A percentile compares a stretch with the other conserved stretches of the same genome.
phyloP scores from a whole-genome alignment of 1,284 basidiomycete genomes.

The Serendipita sp. region DNA sequence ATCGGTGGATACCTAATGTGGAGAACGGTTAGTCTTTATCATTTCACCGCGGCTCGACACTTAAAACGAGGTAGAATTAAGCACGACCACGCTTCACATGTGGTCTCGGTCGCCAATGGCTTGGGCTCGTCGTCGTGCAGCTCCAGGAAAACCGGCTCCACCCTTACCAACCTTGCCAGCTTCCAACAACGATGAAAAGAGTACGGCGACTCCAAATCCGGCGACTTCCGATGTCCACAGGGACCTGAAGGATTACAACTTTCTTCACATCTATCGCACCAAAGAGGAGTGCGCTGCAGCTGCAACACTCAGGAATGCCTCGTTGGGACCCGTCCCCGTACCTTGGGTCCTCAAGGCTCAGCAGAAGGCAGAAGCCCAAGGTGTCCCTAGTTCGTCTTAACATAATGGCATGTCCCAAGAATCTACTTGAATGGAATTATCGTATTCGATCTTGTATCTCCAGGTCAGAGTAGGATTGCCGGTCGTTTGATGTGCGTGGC shows the following conservation, averaged over 20 bases:
- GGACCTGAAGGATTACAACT: background rate
- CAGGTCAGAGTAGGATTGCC: no score
- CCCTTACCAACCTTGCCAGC: background rate
- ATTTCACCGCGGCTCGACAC: no score
- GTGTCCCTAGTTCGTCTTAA: no score
- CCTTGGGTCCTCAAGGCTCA: background rate
- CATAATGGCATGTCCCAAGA: no score
- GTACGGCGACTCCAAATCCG: background rate
- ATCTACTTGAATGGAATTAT: no score
- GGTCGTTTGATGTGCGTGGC: no score
- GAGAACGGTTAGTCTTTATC: background rate
- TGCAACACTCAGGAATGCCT: background rate
- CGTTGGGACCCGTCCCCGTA: background rate
- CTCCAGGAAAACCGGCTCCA: background rate
- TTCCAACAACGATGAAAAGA: background rate
- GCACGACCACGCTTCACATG: background rate
- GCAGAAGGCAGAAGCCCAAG: background rate
- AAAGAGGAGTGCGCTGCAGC: background rate
- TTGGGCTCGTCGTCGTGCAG: conserved; percentile 1
- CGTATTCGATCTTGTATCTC: no score
- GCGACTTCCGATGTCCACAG: background rate
- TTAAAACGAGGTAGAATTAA: background rate
- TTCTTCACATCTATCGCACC: background rate
- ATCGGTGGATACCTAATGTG: background rate
- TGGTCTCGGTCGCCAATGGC: background rate